These are phyloP conservation scores for Pseudoturritis turrita DNA, from an alignment of 345 rosid genomes.

Conservation along the genomic window DNA sequence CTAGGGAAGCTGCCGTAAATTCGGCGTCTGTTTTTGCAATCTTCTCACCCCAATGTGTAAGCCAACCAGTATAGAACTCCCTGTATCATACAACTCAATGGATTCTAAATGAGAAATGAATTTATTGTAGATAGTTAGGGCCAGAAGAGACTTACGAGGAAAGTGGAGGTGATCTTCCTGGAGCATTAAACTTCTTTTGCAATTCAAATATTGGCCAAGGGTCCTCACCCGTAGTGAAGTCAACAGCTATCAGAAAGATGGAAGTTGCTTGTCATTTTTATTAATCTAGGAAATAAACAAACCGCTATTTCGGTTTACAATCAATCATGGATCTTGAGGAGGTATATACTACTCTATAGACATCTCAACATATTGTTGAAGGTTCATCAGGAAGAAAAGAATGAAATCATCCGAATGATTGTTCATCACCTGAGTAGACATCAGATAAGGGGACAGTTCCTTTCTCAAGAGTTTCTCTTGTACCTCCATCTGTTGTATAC, in stretches of 20 bases:
- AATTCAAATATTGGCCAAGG: constrained; percentile 84
- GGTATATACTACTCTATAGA: background rate
- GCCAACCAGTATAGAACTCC: constrained; percentile 98
- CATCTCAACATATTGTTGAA: background rate
- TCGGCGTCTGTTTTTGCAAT: constrained; percentile 60
- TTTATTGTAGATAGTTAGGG: background rate
- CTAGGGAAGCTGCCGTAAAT: constrained; percentile 62
- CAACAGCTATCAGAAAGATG: constrained; percentile 62
- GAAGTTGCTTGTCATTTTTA: constrained; percentile 2
- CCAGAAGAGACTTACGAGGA: constrained; percentile 54
- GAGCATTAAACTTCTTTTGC: constrained; percentile 85
- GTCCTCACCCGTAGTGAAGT: constrained; percentile 73
- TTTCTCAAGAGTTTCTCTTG: constrained; percentile 61
- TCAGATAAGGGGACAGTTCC: constrained; percentile 62
- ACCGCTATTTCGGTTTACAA: background rate
- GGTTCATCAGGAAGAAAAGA: background rate
- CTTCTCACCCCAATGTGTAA: constrained; percentile 96
- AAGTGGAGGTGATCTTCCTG: constrained; percentile 93
- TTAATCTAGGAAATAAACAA: background rate
- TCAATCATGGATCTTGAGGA: background rate
- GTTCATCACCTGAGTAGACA: constrained; percentile 64
- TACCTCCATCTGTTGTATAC: constrained; percentile 95
- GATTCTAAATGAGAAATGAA: background rate
- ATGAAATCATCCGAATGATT: background rate
- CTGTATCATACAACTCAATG: constrained; percentile 35